phyloP scores from a whole-genome alignment of 192 early-diverging fungal species.

The Rhizoclosmatium globosum region DNA sequence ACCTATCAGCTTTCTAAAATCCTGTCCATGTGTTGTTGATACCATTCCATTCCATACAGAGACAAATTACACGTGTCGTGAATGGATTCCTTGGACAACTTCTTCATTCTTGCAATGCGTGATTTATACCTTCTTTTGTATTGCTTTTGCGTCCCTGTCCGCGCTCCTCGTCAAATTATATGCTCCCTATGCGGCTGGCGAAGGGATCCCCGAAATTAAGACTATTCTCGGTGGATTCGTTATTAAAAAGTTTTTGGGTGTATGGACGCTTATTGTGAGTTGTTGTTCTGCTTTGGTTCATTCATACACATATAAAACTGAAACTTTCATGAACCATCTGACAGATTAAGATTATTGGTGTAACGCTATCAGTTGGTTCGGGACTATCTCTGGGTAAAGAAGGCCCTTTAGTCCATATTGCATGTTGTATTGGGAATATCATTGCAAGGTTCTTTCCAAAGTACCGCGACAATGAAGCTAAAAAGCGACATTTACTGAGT shows the following conservation, averaged over 20 bases:
- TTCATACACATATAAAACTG: background rate
- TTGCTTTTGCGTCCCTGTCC: conserved; percentile 44
- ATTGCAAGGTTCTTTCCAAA: conserved; percentile 78
- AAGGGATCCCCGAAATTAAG: conserved; percentile 91
- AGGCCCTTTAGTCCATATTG: conserved; percentile 95
- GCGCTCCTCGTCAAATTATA: conserved; percentile 53
- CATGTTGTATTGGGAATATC: conserved; percentile 92
- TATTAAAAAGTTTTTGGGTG: conserved; percentile 90
- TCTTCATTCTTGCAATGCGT: conserved; percentile 44
- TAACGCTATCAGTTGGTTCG: conserved; percentile 58
- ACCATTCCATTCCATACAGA: conserved; percentile 6
- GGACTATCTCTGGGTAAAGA: conserved; percentile 68
- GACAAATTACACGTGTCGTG: conserved; percentile 35
- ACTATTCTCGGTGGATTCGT: conserved; percentile 97
- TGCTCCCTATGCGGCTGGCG: conserved; percentile 73
- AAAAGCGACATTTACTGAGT: conserved; percentile 57
- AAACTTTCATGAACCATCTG: background rate
- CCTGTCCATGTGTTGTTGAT: background rate
- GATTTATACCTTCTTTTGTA: conserved; percentile 46
- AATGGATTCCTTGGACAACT: conserved; percentile 50
- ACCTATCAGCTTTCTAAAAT: background rate
- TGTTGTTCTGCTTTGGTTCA: too few relatives aligned
- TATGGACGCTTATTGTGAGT: conserved; percentile 83
- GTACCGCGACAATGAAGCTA: conserved; percentile 82
- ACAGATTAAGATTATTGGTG: conserved; percentile 81